Evolutionary conservation across 1,284 basidiomycete genomes (phyloP).

Genomic region (Trametes hirsuta): DNA sequence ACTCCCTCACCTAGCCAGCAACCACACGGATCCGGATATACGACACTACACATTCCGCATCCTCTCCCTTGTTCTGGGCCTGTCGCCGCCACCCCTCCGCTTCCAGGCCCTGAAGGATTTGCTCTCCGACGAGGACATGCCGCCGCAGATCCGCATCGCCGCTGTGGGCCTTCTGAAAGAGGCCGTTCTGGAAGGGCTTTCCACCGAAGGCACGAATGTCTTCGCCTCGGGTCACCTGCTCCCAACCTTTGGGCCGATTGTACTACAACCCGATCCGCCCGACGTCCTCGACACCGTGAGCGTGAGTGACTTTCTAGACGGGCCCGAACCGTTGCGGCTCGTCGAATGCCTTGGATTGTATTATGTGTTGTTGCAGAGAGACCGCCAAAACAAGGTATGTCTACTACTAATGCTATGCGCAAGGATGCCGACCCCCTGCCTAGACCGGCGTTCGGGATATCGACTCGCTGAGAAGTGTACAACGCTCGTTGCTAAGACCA

Average conservation of each 20-base stretch:
- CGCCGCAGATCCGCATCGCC: conserved; percentile 68
- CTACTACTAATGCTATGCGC: neutral
- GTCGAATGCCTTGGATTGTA: conserved; percentile 57
- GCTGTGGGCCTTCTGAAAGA: conserved; percentile 71
- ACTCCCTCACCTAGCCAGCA: conserved; percentile 58
- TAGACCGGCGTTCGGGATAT: conserved; percentile 57
- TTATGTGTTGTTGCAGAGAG: conserved; percentile 53
- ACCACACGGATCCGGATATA: conserved; percentile 57
- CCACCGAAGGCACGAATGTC: conserved; percentile 36
- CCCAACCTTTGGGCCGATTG: conserved; percentile 51
- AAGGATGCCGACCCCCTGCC: neutral
- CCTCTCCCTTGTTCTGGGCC: conserved; percentile 53
- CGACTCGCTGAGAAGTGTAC: conserved; percentile 36
- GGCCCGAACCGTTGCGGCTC: conserved; percentile 51
- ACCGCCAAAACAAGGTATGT: conserved; percentile 48
- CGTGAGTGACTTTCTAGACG: conserved; percentile 46
- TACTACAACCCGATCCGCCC: conserved; percentile 53
- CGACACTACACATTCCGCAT: conserved; percentile 64
- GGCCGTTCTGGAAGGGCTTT: conserved; percentile 56
- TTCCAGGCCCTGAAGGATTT: conserved; percentile 56
- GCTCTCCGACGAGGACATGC: conserved; percentile 48
- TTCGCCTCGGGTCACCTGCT: conserved; percentile 55
- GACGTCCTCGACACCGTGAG: conserved; percentile 40
- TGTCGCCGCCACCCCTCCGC: conserved; percentile 49
- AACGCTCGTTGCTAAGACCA: conserved; percentile 34